Percentiles rank a stretch among this genome's conserved stretches.
Evolutionary conservation across 768 basidiomycete species (phyloP).

Genomic region (Naganishia friedmannii): DNA sequence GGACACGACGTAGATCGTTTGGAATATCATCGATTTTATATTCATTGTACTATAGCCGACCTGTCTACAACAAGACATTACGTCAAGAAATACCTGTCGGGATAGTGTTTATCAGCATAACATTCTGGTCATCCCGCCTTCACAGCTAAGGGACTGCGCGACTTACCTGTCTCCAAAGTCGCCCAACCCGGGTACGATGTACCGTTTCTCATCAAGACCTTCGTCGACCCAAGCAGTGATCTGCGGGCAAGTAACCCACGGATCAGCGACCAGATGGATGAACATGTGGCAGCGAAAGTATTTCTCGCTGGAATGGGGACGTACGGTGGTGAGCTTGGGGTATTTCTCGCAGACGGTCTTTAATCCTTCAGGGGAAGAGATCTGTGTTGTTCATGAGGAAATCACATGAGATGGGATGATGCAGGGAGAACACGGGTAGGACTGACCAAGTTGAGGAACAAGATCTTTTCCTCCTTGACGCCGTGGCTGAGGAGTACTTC

Average conservation of each 20-base stretch:
- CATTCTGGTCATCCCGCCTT: not conserved
- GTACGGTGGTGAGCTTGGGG: conserved; percentile 72
- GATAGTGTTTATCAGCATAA: not conserved
- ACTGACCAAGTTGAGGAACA: conserved; percentile 85
- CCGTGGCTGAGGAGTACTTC: conserved; percentile 88
- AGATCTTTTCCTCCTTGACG: conserved; percentile 89
- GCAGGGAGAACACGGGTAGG: not conserved
- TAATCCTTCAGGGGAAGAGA: conserved; percentile 86
- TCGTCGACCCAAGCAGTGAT: conserved; percentile 95
- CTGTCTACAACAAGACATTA: not conserved
- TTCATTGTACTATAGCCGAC: not conserved
- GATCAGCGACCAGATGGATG: not conserved
- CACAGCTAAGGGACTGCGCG: not conserved
- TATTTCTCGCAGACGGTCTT: conserved; percentile 71
- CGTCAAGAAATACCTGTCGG: conserved; percentile 19
- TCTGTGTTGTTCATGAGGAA: conserved; percentile 56
- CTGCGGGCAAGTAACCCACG: conserved; percentile 51
- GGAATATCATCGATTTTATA: not conserved
- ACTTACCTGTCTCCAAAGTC: conserved; percentile 75
- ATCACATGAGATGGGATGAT: not conserved
- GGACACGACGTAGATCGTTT: not conserved
- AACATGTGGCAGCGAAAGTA: too few relatives aligned
- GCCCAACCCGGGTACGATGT: conserved; percentile 91
- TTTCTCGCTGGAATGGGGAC: conserved; percentile 46
- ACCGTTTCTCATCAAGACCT: conserved; percentile 84